Percentiles rank a stretch among this genome's conserved stretches.
These are phyloP conservation scores for Aspergillus affinis DNA, from an alignment of 495 filamentous ascomycete genomes.

Conservation along the genomic window DNA sequence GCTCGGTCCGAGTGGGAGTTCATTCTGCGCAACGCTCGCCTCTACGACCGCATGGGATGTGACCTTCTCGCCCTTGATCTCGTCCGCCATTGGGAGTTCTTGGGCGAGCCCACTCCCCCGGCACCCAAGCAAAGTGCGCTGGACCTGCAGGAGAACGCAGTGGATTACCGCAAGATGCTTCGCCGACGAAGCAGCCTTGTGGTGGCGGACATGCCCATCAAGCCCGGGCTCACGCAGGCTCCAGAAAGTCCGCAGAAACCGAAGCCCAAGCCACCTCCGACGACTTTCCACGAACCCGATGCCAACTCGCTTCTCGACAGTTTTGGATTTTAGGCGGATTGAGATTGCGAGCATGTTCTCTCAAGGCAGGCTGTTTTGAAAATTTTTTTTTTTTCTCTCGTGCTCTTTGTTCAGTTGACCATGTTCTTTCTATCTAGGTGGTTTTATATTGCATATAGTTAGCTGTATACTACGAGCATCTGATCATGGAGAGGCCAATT, in stretches of 20 bases:
- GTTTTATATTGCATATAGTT: not conserved
- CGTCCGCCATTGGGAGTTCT: constrained; percentile 86
- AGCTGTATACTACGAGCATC: not conserved
- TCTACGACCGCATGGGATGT: constrained; percentile 95
- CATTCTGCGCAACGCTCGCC: constrained; percentile 79
- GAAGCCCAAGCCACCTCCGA: constrained; percentile 65
- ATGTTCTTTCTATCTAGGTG: not conserved
- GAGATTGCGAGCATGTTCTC: too few relatives aligned
- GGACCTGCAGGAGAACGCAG: constrained; percentile 39
- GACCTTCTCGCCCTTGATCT: constrained; percentile 84
- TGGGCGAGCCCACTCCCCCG: constrained; percentile 42
- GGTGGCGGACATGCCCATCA: constrained; percentile 70
- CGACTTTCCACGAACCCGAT: constrained; percentile 87
- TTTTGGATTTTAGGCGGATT: constrained; percentile 61
- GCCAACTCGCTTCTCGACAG: constrained; percentile 76
- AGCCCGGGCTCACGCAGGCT: constrained; percentile 14
- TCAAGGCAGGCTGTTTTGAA: not conserved
- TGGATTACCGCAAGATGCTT: constrained; percentile 67
- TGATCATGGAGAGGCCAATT: not conserved
- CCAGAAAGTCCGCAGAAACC: constrained; percentile 35
- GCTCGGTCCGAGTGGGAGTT: constrained; percentile 84
- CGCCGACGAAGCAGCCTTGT: constrained; percentile 74
- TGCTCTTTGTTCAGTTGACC: not conserved
- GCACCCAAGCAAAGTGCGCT: constrained; percentile 21
- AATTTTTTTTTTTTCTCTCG: too few relatives aligned